phyloP scores from a whole-genome alignment of 805 yeast genomes.

The Grigorovia transvaalensis region DNA sequence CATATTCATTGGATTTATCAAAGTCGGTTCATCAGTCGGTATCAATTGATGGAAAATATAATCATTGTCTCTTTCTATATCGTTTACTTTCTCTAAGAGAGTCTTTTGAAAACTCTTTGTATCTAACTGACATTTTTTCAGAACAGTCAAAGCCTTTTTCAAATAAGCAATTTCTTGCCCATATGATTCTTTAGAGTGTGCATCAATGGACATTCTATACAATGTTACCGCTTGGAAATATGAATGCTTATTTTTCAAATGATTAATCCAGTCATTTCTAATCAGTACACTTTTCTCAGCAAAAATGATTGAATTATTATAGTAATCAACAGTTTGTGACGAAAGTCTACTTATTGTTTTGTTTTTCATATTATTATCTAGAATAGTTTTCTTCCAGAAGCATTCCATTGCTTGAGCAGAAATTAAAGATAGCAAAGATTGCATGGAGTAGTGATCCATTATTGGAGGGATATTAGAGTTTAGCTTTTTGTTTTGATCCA shows the following conservation, averaged over 20 bases:
- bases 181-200: conserved; percentile 31
- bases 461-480: conserved; percentile 4
- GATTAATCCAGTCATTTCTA: conserved; percentile 56
- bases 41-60: conserved; percentile 61
- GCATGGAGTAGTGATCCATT: conserved; percentile 40
- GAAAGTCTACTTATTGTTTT: conserved; percentile 56
- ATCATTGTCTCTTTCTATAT: conserved; percentile 72
- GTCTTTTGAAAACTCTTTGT: conserved; percentile 32
- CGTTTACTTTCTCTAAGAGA: conserved; percentile 36
- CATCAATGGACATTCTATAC: conserved; percentile 46
- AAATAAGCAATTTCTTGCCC: conserved; percentile 51
- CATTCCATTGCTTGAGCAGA: conserved; percentile 83
- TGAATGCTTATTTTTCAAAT: conserved; percentile 43
- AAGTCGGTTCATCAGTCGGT: conserved; percentile 39
- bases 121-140: conserved; percentile 20
- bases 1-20: conserved; percentile 41
- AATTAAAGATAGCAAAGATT: conserved; percentile 42
- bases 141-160: not conserved
- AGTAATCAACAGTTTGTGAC: conserved; percentile 48
- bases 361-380: conserved; percentile 33
- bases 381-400: conserved; percentile 63
- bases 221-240: conserved; percentile 69
- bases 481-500: conserved; percentile 6
- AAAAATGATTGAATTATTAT: conserved; percentile 35
- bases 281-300: conserved; percentile 40